Percentiles rank a stretch among this genome's conserved stretches.
Evolutionary conservation across 768 basidiomycete genomes (phyloP).

Genomic region (Coprinellus micaceus): DNA sequence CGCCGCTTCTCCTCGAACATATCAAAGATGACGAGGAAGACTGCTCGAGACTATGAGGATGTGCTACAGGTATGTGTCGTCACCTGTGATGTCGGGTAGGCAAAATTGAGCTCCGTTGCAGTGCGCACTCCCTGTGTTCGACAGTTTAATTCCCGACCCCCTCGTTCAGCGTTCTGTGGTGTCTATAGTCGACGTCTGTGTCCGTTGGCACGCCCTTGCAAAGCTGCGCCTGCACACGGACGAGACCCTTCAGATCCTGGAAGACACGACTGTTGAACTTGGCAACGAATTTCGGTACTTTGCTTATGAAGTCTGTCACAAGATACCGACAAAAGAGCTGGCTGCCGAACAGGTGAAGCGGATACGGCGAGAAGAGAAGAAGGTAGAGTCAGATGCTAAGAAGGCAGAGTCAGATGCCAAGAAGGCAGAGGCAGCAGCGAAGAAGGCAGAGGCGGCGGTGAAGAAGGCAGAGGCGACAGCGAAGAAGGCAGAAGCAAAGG

Average conservation of each 20-base stretch:
- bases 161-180: slow-evolving; percentile 20
- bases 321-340: neutral
- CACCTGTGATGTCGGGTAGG: no score
- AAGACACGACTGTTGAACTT: slow-evolving; percentile 21
- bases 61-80: slow-evolving; percentile 28
- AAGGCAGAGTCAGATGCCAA: neutral
- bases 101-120: no score
- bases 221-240: slow-evolving; percentile 30
- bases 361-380: slow-evolving; percentile 2
- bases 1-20: slow-evolving; percentile 26
- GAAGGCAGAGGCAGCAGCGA: slow-evolving; percentile 14
- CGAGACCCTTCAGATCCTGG: slow-evolving; percentile 26
- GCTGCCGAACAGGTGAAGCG: neutral
- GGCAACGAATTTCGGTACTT: slow-evolving; percentile 15
- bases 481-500: no score
- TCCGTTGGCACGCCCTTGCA: slow-evolving; percentile 28
- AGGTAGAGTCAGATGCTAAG: slow-evolving; percentile 13
- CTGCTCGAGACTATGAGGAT: slow-evolving; percentile 34
- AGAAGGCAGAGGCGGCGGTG: no score
- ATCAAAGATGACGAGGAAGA: slow-evolving; percentile 26
- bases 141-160: slow-evolving; percentile 29
- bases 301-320: slow-evolving; percentile 2
- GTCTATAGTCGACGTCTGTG: slow-evolving; percentile 20
- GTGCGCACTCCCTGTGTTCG: slow-evolving; percentile 27
- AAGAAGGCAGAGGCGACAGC: no score